phyloP scores from a whole-genome alignment of 2,329 filamentous ascomycete genomes.

The Aspergillus versicolor region DNA sequence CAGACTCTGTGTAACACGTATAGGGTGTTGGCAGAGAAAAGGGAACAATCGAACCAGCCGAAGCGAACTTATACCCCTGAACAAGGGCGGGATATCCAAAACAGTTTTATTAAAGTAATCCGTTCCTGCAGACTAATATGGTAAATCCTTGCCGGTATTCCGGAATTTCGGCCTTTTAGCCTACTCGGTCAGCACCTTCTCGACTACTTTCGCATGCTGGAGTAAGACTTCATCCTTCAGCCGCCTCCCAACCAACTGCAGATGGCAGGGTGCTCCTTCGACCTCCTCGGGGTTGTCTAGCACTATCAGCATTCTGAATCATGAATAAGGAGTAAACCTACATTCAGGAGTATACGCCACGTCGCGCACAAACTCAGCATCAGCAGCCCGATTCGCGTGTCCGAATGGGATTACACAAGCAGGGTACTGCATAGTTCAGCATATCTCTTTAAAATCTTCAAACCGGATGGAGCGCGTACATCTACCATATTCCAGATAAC shows the following conservation, averaged over 20 bases:
- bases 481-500: conserved; percentile 23
- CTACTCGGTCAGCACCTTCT: conserved; percentile 9
- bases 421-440: conserved; percentile 17
- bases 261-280: conserved; percentile 23
- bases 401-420: conserved; percentile 24
- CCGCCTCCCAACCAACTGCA: conserved; percentile 24
- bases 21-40: too few species aligned
- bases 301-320: background rate
- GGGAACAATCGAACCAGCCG: too few species aligned
- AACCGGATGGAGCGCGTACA: conserved; percentile 13
- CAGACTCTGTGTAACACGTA: too few species aligned
- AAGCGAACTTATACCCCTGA: background rate
- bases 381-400: conserved; percentile 13
- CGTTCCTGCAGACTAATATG: background rate
- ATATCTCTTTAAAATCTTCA: too few species aligned
- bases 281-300: conserved; percentile 20
- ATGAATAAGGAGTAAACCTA: conserved; percentile 5
- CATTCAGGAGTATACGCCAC: conserved; percentile 21
- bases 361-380: conserved; percentile 20
- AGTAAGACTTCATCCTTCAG: conserved; percentile 23
- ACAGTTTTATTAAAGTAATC: background rate
- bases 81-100: background rate
- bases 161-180: background rate
- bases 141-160: background rate
- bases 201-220: conserved; percentile 19